Evolutionary conservation across 257 asterid species (phyloP), one percentile per base, ranked within the genome.

Genomic region (Cruciata laevipes): DNA sequence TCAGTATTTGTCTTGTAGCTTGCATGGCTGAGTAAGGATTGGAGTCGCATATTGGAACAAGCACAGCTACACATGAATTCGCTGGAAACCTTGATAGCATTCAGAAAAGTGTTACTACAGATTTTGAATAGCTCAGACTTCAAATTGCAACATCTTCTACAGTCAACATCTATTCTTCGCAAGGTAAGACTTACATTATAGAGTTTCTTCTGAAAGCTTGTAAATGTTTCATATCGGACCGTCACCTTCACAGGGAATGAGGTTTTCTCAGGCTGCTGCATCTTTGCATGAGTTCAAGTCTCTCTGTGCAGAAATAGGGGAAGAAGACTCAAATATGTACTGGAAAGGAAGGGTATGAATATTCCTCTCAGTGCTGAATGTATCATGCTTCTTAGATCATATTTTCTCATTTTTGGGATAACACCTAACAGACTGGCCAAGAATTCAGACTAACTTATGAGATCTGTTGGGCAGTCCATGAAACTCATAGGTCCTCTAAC

Each of bases 181-280:
- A 90, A 93, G 95, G 99, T 93, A 81, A 67, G 56, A n/a, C 59
- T 75, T 63, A 25, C 65, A 61, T 61, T 63, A 67, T 69, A 62
- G 69, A 66, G 42, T 42, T 57, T 76, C 62, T 61, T 68, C 42
- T 49, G 61, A 51, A 37, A 10, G 63, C 10, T 12, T 44, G 10
- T 16, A 20, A 67, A 49, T 68, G 47, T 63, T 73, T 38, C 64
- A 38, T 55, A 20, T 61, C 25, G 44, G 9, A 5, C 49, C 51
- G 4, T 61, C 42, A 58, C 25, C 65, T 76, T 72, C 59, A 21
- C 82, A 93, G 99, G 99, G 97, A 61, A 73, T 87, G 47, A 83
- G 89, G 74, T 85, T 82, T 80, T 93, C 99, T 66, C 95, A 88
- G 83, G 96, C 99, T 69, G 95, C 96, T 76, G 95, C 97, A 68